Conservation (phyloP, 208 protist genomes). For the Wallacemonas sp. region DNA sequence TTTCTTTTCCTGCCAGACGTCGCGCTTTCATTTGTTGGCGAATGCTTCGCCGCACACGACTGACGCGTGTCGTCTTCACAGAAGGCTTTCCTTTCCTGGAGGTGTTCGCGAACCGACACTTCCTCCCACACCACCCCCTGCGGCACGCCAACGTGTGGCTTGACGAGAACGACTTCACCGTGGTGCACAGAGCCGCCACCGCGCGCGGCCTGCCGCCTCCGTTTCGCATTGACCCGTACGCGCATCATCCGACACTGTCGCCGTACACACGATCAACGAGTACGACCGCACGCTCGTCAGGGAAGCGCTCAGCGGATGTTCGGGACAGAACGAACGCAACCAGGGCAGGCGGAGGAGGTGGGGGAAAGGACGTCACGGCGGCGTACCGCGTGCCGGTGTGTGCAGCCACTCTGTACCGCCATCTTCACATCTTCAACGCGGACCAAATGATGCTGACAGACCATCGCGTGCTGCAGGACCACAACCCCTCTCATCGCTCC, state of each 20-base stretch:
- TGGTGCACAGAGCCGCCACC: background rate
- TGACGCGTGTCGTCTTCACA: conserved; percentile 57
- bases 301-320: too few species aligned
- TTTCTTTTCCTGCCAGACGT: conserved; percentile 18
- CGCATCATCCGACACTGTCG: conserved; percentile 49
- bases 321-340: background rate
- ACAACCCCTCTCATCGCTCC: too few species aligned
- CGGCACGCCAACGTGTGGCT: conserved; percentile 61
- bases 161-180: conserved; percentile 54
- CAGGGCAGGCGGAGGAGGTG: background rate
- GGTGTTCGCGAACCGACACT: conserved; percentile 47
- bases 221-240: conserved; percentile 38
- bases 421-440: conserved; percentile 45
- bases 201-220: conserved; percentile 7
- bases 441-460: conserved; percentile 44
- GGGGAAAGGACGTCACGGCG: too few species aligned
- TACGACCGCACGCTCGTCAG: too few species aligned
- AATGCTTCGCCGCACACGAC: conserved; percentile 36
- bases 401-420: conserved; percentile 18
- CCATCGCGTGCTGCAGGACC: background rate
- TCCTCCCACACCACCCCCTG: conserved; percentile 55
- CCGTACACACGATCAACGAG: too few species aligned
- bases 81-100: conserved; percentile 56
- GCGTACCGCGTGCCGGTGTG: conserved; percentile 48
- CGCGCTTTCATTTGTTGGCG: background rate